phyloP scores from a whole-genome alignment of 371 early-diverging fungal genomes.

The Amoeboaphelidium protococcarum region DNA sequence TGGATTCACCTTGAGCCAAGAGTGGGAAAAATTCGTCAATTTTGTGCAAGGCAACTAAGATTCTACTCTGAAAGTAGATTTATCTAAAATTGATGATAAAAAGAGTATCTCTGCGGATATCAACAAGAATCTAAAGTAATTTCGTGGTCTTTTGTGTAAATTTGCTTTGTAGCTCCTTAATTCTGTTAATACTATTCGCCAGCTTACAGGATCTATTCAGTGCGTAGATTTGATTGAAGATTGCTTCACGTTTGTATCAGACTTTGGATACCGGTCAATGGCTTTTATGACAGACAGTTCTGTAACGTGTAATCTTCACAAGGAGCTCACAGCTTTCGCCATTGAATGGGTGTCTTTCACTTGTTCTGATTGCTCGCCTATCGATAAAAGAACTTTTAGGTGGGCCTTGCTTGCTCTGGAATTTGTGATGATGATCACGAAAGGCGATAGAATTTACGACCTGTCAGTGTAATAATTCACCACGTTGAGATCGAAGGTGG shows the following conservation, averaged over 20 bases:
- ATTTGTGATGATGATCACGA: conserved; percentile 47
- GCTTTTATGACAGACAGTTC: conserved; percentile 33
- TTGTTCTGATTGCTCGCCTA: conserved; percentile 24
- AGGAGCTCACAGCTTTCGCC: conserved; percentile 30
- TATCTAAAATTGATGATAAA: conserved; percentile 26
- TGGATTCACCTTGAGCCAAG: too few relatives aligned
- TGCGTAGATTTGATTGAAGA: conserved; percentile 52
- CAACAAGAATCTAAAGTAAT: conserved; percentile 8
- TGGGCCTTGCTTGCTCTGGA: conserved; percentile 68
- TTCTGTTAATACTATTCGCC: neutral
- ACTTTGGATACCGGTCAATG: conserved; percentile 37
- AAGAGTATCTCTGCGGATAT: conserved; percentile 21
- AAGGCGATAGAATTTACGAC: conserved; percentile 37
- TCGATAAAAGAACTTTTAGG: conserved; percentile 51
- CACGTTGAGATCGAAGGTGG: conserved; percentile 26
- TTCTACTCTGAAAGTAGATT: conserved; percentile 14
- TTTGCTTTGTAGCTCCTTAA: neutral
- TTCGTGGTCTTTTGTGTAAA: neutral
- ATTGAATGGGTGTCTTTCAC: conserved; percentile 64
- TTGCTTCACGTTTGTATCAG: conserved; percentile 51
- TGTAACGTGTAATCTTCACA: conserved; percentile 23
- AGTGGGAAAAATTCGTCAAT: too few relatives aligned
- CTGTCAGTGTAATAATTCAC: conserved; percentile 37
- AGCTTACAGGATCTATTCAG: conserved; percentile 4
- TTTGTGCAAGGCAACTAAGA: conserved; percentile 3